Percentiles rank a stretch among this genome's conserved stretches.
phyloP scores from a whole-genome alignment of 441 rosid genomes.

The Syzygium syzygioides region DNA sequence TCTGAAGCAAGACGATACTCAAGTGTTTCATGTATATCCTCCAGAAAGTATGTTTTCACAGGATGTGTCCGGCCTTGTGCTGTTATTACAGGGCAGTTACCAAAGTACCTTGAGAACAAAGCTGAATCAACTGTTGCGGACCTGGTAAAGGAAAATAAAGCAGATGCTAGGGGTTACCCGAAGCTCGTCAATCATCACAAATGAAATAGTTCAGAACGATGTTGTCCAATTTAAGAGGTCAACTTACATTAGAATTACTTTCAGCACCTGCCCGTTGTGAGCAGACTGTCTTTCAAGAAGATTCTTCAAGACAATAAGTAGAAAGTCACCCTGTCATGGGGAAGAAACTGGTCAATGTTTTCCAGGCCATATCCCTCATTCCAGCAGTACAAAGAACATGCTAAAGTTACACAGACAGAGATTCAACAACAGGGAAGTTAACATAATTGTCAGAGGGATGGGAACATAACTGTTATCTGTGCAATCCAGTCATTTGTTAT shows the following conservation, averaged over 20 bases:
- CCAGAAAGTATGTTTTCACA: slow-evolving; percentile 73
- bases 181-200: neutral
- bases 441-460: neutral
- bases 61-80: slow-evolving; percentile 92
- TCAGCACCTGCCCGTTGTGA: slow-evolving; percentile 42
- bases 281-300: slow-evolving; percentile 78
- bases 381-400: neutral
- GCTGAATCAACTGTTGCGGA: slow-evolving; percentile 95
- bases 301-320: slow-evolving; percentile 86
- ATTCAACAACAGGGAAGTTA: neutral
- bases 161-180: neutral
- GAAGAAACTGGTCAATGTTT: neutral
- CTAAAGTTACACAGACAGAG: neutral
- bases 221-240: neutral
- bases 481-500: neutral
- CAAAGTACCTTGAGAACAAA: slow-evolving; percentile 80
- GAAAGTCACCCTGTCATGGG: slow-evolving; percentile 76
- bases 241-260: slow-evolving; percentile 87
- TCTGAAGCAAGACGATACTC: slow-evolving; percentile 71
- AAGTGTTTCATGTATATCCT: slow-evolving; percentile 76
- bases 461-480: neutral
- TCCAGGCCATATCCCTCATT: neutral
- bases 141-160: slow-evolving; percentile 39
- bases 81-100: slow-evolving; percentile 80
- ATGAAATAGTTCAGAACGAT: neutral